Evolutionary conservation across 305 asterid genomes (phyloP), one percentile per base, ranked within the genome.

Genomic region (Fraxinus ornus): DNA sequence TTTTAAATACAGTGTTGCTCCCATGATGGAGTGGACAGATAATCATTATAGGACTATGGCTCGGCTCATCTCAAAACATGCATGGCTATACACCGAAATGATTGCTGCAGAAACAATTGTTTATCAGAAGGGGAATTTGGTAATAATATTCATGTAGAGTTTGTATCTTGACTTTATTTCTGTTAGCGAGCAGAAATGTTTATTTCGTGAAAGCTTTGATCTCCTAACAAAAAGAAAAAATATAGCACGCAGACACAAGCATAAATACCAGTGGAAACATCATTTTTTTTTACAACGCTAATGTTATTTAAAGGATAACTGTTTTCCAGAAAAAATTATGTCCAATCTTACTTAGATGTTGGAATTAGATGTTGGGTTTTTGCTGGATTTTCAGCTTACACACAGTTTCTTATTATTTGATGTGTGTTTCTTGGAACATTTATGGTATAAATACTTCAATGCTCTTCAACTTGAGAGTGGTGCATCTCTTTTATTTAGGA

Each of bases 1-100:
- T 64, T 73, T 77, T 78, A 78, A 84, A 66, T 82, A 83, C 92
- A 95, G 99, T 87, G 88, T 95, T 84, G 99, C 99, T 55, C 99
- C 98, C 30, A 94, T 95, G 98, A 95, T 95, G 99, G 98, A 95
- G 1, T 92, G 86, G 91, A 94, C 98, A 3, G 94, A 95, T 90
- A 95, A 91, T 84, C 94, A 94, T 82, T 95, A 80, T 83, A 91
- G 99, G 84, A 95, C 99, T 84, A 83, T 95, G 91, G 97, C 97
- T 71, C 95, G 99, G 64, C 84, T 95, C 86, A 88, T 95, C 78
- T 85, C 98, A 9, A 94, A 93, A 85, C 92, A 87, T 82, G 93
- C 97, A 78, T 94, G 98, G 99, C 89, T 94, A 75, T 95, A 95
- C 85, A 89, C 98, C 2, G 98, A 95, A 90, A 95, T 95, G 99